These are phyloP conservation scores for Thyridium curvatum DNA, from an alignment of 2,329 filamentous ascomycete genomes.

Conservation along the genomic window DNA sequence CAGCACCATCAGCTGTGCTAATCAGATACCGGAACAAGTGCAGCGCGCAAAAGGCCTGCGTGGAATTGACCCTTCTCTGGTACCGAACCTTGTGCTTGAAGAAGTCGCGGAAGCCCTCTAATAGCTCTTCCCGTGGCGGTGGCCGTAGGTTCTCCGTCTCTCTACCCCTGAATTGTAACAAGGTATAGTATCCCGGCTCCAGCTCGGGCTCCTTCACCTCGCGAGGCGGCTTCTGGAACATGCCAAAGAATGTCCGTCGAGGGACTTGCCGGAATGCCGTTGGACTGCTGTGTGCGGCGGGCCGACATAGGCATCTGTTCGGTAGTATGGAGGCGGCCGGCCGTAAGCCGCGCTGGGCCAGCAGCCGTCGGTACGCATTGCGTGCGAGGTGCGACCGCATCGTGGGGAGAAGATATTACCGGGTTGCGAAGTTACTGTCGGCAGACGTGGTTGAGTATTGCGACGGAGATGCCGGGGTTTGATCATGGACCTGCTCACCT, in stretches of 20 bases:
- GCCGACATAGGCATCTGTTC: conserved; percentile 4
- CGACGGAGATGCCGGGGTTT: no score
- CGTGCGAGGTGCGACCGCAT: conserved; percentile 58
- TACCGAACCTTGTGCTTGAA: conserved; percentile 49
- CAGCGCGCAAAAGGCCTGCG: conserved; percentile 57
- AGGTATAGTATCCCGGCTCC: conserved; percentile 64
- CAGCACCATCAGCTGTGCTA: conserved; percentile 36
- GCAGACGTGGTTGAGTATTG: background rate
- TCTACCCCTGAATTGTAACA: conserved; percentile 62
- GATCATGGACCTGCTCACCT: conserved; percentile 5
- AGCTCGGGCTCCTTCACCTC: conserved; percentile 55
- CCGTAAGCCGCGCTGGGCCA: conserved; percentile 37
- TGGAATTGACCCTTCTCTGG: conserved; percentile 49
- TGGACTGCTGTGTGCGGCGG: conserved; percentile 2
- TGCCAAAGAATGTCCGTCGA: conserved; percentile 54
- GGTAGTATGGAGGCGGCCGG: conserved; percentile 11
- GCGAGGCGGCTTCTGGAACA: conserved; percentile 55
- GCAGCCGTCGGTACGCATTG: conserved; percentile 50
- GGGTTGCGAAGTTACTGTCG: no score
- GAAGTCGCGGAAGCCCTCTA: conserved; percentile 58
- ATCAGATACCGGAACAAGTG: conserved; percentile 47
- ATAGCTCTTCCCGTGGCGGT: conserved; percentile 56
- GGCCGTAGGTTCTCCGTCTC: conserved; percentile 57
- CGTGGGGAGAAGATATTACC: conserved; percentile 14
- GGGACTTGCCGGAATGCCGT: conserved; percentile 6